Percentiles rank a stretch among this genome's conserved stretches.
Evolutionary conservation across 257 asterid species (phyloP).

Genomic region (Nicotiana benthamiana): DNA sequence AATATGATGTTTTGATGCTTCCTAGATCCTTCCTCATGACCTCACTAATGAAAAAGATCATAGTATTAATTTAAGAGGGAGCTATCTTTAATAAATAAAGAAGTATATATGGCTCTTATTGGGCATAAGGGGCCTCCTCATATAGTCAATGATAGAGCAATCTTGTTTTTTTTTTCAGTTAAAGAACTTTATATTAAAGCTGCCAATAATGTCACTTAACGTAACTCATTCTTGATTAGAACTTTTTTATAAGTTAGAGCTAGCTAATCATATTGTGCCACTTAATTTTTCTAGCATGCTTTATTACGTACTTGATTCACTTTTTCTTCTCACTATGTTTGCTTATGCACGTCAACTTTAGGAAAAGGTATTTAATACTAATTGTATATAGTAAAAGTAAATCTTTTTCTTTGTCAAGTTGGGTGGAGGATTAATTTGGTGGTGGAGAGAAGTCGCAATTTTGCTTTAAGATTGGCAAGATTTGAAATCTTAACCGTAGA

Average conservation of each 20-base stretch:
- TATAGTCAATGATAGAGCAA: neutral
- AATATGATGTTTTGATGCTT: neutral
- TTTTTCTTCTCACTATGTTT: neutral
- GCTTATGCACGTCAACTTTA: neutral
- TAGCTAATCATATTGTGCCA: slow-evolving; percentile 5
- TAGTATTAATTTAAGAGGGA: neutral
- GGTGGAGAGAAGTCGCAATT: neutral
- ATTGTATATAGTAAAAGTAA: neutral
- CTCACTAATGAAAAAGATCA: neutral
- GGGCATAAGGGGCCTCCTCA: neutral
- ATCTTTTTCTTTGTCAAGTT: neutral
- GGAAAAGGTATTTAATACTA: neutral
- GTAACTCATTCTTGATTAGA: neutral
- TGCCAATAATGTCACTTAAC: neutral
- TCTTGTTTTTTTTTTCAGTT: neutral
- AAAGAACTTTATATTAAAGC: neutral
- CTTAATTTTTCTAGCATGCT: neutral
- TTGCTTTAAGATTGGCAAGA: neutral
- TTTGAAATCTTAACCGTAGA: too few species aligned
- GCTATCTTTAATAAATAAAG: neutral
- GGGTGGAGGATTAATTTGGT: neutral
- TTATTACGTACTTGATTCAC: neutral
- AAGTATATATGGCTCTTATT: neutral
- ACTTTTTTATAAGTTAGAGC: neutral
- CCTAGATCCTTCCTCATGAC: neutral